A percentile compares a stretch with the other conserved stretches of the same genome.
These are phyloP conservation scores for Colletotrichum sp. DNA, from an alignment of 2,329 filamentous ascomycete genomes.

Conservation along the genomic window DNA sequence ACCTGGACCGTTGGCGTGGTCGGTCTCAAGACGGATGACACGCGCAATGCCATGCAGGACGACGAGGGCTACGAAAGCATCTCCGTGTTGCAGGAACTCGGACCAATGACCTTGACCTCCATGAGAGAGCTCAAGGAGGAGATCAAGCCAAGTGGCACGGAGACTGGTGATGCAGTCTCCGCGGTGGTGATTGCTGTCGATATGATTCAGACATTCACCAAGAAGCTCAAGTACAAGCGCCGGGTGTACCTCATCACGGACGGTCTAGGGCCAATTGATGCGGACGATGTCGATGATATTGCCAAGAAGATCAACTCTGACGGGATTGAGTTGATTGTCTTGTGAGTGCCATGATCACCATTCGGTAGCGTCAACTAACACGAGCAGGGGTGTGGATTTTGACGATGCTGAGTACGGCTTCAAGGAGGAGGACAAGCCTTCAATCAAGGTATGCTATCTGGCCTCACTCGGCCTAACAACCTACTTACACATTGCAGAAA, in stretches of 20 bases:
- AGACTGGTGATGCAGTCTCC: slow-evolving; percentile 83
- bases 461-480: background rate
- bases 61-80: slow-evolving; percentile 83
- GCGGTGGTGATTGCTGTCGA: slow-evolving; percentile 85
- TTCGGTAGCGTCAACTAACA: background rate
- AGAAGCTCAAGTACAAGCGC: slow-evolving; percentile 80
- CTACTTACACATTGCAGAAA: slow-evolving; percentile 42
- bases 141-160: slow-evolving; percentile 71
- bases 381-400: slow-evolving; percentile 79
- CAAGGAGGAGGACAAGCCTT: slow-evolving; percentile 87
- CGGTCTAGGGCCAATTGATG: slow-evolving; percentile 74
- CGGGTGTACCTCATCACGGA: slow-evolving; percentile 88
- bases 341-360: slow-evolving; percentile 62
- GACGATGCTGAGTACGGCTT: slow-evolving; percentile 89
- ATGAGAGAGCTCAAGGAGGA: slow-evolving; percentile 67
- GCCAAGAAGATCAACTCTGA: slow-evolving; percentile 75
- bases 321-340: slow-evolving; percentile 77
- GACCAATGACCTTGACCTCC: slow-evolving; percentile 67
- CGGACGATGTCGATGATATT: slow-evolving; percentile 73
- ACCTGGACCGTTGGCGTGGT: slow-evolving; percentile 79
- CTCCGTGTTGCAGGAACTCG: slow-evolving; percentile 74
- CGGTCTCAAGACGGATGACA: slow-evolving; percentile 81
- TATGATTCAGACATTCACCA: slow-evolving; percentile 83
- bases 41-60: slow-evolving; percentile 70
- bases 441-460: slow-evolving; percentile 61